phyloP scores from a whole-genome alignment of 2,329 filamentous ascomycete species.

The Bisporella sp. region DNA sequence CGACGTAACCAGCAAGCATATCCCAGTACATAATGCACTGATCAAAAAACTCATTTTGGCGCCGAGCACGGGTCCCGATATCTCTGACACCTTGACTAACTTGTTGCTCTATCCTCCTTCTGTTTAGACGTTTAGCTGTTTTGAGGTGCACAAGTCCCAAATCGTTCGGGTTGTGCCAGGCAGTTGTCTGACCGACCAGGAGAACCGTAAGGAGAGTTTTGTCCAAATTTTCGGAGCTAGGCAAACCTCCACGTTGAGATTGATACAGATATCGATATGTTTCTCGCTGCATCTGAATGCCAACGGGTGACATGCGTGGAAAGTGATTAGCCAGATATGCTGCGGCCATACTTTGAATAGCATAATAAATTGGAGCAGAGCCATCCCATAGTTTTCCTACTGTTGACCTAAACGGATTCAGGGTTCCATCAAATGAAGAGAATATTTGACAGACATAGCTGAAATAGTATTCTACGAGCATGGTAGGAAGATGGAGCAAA shows the following conservation, averaged over 20 bases:
- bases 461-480: conserved; percentile 57
- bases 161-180: conserved; percentile 51
- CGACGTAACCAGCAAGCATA: conserved; percentile 23
- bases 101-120: conserved; percentile 17
- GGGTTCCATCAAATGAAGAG: conserved; percentile 56
- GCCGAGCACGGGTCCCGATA: conserved; percentile 10
- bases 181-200: conserved; percentile 51
- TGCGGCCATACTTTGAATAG: conserved; percentile 58
- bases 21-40: conserved; percentile 27
- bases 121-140: conserved; percentile 22
- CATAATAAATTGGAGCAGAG: conserved; percentile 51
- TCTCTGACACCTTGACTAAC: neutral
- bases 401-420: conserved; percentile 54
- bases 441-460: conserved; percentile 54
- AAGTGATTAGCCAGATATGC: conserved; percentile 53
- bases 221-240: conserved; percentile 40
- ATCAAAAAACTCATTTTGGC: conserved; percentile 24
- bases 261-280: conserved; percentile 30
- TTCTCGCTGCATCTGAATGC: conserved; percentile 40
- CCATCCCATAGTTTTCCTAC: conserved; percentile 50
- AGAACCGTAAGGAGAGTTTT: conserved; percentile 50
- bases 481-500: conserved; percentile 34
- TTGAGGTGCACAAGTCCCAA: conserved; percentile 35
- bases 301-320: conserved; percentile 42
- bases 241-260: conserved; percentile 42